Evolutionary conservation across 2,329 filamentous ascomycete species (phyloP).

Genomic region (Aspergillus sp.): DNA sequence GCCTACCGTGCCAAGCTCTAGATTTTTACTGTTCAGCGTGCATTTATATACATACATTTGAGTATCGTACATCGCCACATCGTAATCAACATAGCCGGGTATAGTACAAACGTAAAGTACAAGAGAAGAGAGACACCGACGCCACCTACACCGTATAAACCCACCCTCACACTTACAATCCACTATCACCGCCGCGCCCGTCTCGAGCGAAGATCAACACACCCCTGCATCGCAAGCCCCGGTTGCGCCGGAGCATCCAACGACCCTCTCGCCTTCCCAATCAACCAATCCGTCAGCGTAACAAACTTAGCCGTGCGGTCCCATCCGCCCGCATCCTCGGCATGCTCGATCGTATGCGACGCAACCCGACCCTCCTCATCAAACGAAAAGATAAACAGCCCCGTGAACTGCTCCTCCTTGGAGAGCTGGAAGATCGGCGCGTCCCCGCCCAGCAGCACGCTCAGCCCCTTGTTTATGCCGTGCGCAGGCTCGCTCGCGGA

Average conservation of each 20-base stretch:
- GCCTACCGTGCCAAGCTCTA: slow-evolving; percentile 53
- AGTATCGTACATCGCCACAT: no score
- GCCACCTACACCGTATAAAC: no score
- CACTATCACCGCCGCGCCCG: not conserved
- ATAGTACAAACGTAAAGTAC: no score
- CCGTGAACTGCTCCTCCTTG: slow-evolving; percentile 76
- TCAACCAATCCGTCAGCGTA: slow-evolving; percentile 88
- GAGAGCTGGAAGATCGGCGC: slow-evolving; percentile 50
- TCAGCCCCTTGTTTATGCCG: slow-evolving; percentile 41
- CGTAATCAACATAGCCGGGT: no score
- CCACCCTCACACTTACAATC: no score
- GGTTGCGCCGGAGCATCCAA: slow-evolving; percentile 27
- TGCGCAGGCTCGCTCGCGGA: no score
- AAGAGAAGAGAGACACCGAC: no score
- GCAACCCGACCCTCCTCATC: slow-evolving; percentile 80
- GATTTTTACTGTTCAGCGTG: not conserved
- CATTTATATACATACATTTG: no score
- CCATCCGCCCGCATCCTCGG: slow-evolving; percentile 78
- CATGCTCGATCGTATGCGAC: slow-evolving; percentile 91
- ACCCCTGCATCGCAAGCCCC: slow-evolving; percentile 29
- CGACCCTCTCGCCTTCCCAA: slow-evolving; percentile 69
- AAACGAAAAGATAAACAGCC: slow-evolving; percentile 94
- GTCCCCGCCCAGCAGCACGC: slow-evolving; percentile 53
- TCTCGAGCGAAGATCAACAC: slow-evolving; percentile 9
- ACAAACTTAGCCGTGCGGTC: slow-evolving; percentile 84